These are phyloP conservation scores for Piromyces sp. DNA, from an alignment of 192 early-diverging fungal species.

Conservation along the genomic window DNA sequence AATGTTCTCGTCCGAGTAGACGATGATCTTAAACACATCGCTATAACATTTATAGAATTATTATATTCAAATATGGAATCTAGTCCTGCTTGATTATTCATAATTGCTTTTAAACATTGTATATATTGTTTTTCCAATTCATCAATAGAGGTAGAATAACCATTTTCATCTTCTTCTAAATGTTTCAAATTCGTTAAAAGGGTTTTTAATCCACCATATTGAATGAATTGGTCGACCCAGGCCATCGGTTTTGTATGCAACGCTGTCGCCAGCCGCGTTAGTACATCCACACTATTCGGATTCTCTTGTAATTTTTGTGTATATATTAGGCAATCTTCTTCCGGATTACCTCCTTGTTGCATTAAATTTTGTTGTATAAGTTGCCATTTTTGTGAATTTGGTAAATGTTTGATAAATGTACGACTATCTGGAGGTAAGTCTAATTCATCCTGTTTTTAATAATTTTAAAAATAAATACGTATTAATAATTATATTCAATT, in stretches of 20 bases:
- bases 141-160: constrained; percentile 9
- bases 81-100: constrained; percentile 40
- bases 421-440: neutral
- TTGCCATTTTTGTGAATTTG: neutral
- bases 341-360: neutral
- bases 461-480: no score
- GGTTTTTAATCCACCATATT: constrained; percentile 24
- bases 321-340: neutral
- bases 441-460: neutral
- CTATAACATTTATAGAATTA: constrained; percentile 21
- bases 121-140: constrained; percentile 35
- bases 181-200: constrained; percentile 18
- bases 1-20: constrained; percentile 17
- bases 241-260: constrained; percentile 24
- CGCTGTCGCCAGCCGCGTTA: constrained; percentile 18
- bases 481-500: no score
- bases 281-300: constrained; percentile 14
- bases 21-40: constrained; percentile 25
- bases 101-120: constrained; percentile 32
- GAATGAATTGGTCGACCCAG: constrained; percentile 31
- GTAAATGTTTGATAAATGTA: neutral
- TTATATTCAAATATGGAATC: constrained; percentile 25
- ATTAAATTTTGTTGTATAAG: neutral
- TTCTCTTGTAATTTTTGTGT: constrained; percentile 13
- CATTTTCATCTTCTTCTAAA: constrained; percentile 14